Evolutionary conservation across 192 early-diverging fungal species (phyloP).

Genomic region (Mortierella claussenii): DNA sequence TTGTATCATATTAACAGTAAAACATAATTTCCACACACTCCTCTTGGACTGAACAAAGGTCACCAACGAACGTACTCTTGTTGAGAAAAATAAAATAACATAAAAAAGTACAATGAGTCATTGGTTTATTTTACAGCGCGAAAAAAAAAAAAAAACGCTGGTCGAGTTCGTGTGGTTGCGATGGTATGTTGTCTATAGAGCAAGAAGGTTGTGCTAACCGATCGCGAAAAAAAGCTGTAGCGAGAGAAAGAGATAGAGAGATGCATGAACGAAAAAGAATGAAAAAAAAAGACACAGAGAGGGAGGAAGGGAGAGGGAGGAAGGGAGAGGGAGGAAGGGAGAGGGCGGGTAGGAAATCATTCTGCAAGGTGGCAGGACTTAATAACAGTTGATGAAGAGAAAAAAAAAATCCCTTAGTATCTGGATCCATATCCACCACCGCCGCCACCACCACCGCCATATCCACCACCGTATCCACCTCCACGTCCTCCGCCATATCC

Average conservation of each 20-base stretch:
- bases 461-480: slow-evolving; percentile 58
- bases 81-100: not conserved
- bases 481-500: slow-evolving; percentile 62
- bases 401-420: slow-evolving; percentile 17
- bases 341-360: too few species aligned
- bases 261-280: not conserved
- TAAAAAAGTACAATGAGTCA: too few species aligned
- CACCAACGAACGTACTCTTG: too few species aligned
- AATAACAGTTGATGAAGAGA: not conserved
- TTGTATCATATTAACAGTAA: too few species aligned
- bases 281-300: not conserved
- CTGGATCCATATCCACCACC: slow-evolving; percentile 56
- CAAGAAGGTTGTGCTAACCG: too few species aligned
- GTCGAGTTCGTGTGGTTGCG: too few species aligned
- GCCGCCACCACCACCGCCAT: slow-evolving; percentile 42
- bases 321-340: not conserved
- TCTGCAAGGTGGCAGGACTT: too few species aligned
- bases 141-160: too few species aligned
- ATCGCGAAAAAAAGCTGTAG: too few species aligned
- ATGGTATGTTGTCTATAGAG: too few species aligned
- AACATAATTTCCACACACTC: not conserved
- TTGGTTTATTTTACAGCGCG: too few species aligned
- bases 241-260: too few species aligned
- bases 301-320: not conserved
- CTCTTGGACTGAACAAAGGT: not conserved